These are phyloP conservation scores for Thyridium curvatum DNA, from an alignment of 2,329 filamentous ascomycete genomes.

Conservation along the genomic window DNA sequence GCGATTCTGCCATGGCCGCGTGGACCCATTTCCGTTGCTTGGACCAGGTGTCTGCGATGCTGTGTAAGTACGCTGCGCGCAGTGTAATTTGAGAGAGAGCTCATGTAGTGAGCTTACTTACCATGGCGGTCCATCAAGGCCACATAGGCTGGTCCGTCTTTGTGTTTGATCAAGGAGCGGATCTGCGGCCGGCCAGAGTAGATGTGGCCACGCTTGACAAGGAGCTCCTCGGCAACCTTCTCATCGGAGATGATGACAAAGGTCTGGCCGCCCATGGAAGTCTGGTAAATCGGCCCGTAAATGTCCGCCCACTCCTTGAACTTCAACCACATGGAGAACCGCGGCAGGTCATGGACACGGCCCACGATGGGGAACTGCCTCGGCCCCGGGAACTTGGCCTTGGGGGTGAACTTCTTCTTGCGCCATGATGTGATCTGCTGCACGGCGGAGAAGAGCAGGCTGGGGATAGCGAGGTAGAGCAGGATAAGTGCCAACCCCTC, in stretches of 20 bases:
- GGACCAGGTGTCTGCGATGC: conserved; percentile 37
- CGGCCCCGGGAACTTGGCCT: conserved; percentile 35
- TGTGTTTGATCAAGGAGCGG: conserved; percentile 40
- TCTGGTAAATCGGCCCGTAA: conserved; percentile 37
- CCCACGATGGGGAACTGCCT: conserved; percentile 40
- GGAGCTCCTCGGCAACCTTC: conserved; percentile 39
- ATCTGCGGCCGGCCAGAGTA: conserved; percentile 45
- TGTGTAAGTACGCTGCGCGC: too few relatives aligned
- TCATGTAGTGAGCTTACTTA: too few relatives aligned
- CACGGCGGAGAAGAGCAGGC: conserved; percentile 32
- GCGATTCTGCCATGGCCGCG: conserved; percentile 32
- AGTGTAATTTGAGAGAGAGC: too few relatives aligned
- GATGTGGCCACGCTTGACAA: conserved; percentile 42
- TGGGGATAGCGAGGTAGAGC: conserved; percentile 38
- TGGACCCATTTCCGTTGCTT: conserved; percentile 45
- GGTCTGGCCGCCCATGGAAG: conserved; percentile 28
- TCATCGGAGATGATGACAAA: conserved; percentile 41
- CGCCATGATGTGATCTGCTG: conserved; percentile 29
- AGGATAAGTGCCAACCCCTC: conserved; percentile 30
- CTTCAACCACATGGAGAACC: conserved; percentile 42
- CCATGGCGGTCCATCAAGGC: conserved; percentile 44
- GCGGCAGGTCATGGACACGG: conserved; percentile 40
- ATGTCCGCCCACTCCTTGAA: conserved; percentile 40
- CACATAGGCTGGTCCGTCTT: conserved; percentile 39
- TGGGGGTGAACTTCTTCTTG: conserved; percentile 14